phyloP scores from a whole-genome alignment of 2,329 filamentous ascomycete species.

The Trichoderma koningiopsis region DNA sequence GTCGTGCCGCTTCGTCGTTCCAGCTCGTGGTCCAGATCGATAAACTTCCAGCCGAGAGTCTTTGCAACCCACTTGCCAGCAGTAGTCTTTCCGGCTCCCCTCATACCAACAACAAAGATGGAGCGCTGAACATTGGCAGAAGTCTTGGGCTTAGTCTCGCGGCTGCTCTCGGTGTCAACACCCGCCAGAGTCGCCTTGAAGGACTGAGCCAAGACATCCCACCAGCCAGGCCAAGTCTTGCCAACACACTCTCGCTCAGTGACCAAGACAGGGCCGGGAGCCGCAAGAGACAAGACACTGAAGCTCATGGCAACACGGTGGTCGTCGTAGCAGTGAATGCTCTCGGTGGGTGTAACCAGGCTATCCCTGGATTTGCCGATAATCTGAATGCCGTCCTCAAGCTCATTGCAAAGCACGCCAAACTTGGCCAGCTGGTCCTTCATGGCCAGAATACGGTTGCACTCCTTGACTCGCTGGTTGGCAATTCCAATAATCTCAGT shows the following conservation, averaged over 20 bases:
- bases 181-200: conserved; percentile 81
- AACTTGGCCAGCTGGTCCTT: conserved; percentile 93
- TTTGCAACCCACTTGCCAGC: conserved; percentile 82
- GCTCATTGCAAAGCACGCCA: conserved; percentile 80
- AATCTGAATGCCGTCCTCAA: conserved; percentile 90
- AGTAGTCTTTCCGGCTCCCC: conserved; percentile 95
- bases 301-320: conserved; percentile 99
- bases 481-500: conserved; percentile 93
- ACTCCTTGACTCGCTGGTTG: conserved; percentile 97
- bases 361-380: conserved; percentile 53
- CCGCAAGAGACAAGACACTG: conserved; percentile 77
- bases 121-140: conserved; percentile 55
- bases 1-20: conserved; percentile 72
- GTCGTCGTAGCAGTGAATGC: conserved; percentile 93
- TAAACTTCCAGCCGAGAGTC: conserved; percentile 72
- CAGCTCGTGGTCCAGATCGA: conserved; percentile 87
- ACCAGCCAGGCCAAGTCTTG: conserved; percentile 99
- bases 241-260: conserved; percentile 90
- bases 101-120: conserved; percentile 95
- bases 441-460: conserved; percentile 95
- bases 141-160: conserved; percentile 27
- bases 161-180: conserved; percentile 54
- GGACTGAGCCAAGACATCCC: conserved; percentile 79
- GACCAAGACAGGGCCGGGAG: conserved; percentile 72
- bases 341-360: conserved; percentile 59